Percentiles rank a stretch among this genome's conserved stretches.
phyloP scores from a whole-genome alignment of 1,284 basidiomycete species.

The Takashimella tepidaria region DNA sequence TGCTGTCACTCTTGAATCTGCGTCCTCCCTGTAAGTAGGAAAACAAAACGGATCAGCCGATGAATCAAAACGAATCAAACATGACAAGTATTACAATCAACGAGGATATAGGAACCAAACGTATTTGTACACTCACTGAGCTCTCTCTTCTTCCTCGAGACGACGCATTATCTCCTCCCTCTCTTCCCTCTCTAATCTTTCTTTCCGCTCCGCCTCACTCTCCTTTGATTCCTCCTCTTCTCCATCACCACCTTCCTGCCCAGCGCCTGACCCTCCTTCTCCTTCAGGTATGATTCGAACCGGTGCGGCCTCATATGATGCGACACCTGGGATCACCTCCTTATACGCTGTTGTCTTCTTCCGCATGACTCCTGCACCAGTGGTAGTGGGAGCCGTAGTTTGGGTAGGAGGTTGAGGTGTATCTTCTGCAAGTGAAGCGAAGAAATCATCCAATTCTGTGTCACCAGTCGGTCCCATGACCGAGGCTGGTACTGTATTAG shows the following conservation, averaged over 20 bases:
- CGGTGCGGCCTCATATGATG: slow-evolving; percentile 46
- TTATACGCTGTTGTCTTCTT: slow-evolving; percentile 30
- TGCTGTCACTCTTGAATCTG: slow-evolving; percentile 42
- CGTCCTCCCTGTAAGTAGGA: slow-evolving; percentile 40
- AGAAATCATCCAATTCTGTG: slow-evolving; percentile 45
- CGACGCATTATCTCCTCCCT: slow-evolving; percentile 46
- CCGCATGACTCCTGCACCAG: slow-evolving; percentile 10
- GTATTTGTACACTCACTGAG: slow-evolving; percentile 39
- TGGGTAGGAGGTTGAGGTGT: neutral
- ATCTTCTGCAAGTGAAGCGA: slow-evolving; percentile 39
- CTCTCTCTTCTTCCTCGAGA: slow-evolving; percentile 46
- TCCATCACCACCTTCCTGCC: slow-evolving; percentile 11
- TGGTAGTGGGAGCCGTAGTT: slow-evolving; percentile 1
- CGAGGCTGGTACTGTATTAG: slow-evolving; percentile 1
- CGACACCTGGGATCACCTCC: slow-evolving; percentile 29
- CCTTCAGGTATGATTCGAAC: slow-evolving; percentile 17
- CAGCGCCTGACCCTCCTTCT: slow-evolving; percentile 2
- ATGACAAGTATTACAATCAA: neutral
- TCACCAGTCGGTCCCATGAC: slow-evolving; percentile 28
- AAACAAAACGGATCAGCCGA: neutral
- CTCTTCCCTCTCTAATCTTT: slow-evolving; percentile 41
- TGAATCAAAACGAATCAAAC: neutral
- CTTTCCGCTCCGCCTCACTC: slow-evolving; percentile 39
- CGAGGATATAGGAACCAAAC: neutral
- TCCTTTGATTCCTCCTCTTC: slow-evolving; percentile 44